A percentile compares a stretch with the other conserved stretches of the same genome.
Evolutionary conservation across 768 basidiomycete species (phyloP).

Genomic region (Trametes coccinea): DNA sequence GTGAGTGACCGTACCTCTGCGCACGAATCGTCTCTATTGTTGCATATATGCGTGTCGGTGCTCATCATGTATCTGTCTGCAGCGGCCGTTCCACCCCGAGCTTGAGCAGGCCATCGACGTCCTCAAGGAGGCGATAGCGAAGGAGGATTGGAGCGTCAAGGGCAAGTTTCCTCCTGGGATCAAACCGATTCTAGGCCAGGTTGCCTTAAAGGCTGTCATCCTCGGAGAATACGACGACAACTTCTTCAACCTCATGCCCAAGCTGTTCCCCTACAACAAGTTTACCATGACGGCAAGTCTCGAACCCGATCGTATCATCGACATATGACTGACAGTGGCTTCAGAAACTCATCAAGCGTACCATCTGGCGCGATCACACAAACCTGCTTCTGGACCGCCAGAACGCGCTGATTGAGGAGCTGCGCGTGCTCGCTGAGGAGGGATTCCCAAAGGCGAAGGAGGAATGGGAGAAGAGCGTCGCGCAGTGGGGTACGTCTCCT

Average conservation of each 20-base stretch:
- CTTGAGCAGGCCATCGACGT: constrained; percentile 61
- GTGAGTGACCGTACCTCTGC: constrained; percentile 37
- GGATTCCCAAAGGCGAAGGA: constrained; percentile 70
- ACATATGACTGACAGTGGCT: background rate
- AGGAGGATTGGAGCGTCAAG: constrained; percentile 76
- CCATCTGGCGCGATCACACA: constrained; percentile 76
- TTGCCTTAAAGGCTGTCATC: constrained; percentile 76
- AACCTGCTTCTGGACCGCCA: constrained; percentile 66
- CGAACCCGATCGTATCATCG: background rate
- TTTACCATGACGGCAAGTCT: constrained; percentile 82
- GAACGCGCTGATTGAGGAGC: constrained; percentile 63
- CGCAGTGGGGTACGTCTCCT: constrained; percentile 73
- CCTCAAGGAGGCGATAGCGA: constrained; percentile 59
- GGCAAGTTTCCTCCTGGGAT: constrained; percentile 86
- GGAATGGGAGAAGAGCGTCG: constrained; percentile 73
- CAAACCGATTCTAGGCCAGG: constrained; percentile 67
- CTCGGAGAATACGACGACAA: constrained; percentile 91
- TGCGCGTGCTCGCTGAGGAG: constrained; percentile 59
- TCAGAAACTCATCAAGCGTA: constrained; percentile 91
- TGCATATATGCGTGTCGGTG: background rate
- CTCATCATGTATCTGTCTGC: background rate
- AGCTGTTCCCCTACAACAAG: constrained; percentile 89
- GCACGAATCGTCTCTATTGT: background rate
- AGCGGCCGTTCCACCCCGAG: constrained; percentile 72
- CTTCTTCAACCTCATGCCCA: constrained; percentile 88